These are phyloP conservation scores for Trapa bicornis DNA, from an alignment of 345 rosid genomes.

Conservation along the genomic window DNA sequence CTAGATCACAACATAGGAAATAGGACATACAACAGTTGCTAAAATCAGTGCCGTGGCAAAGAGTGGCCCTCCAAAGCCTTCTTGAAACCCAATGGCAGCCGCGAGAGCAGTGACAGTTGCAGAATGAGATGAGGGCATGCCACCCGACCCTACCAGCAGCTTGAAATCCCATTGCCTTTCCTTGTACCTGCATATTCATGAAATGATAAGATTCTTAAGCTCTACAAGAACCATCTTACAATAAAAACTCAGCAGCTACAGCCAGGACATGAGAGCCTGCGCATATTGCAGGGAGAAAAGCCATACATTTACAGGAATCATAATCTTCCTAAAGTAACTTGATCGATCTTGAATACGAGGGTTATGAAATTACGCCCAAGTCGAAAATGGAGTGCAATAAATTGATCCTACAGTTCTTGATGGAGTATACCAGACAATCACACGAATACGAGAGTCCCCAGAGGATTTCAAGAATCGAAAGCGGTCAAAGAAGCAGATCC, in stretches of 20 bases:
- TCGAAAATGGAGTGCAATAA: neutral
- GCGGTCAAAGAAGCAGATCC: constrained; percentile 1
- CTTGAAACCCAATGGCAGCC: constrained; percentile 66
- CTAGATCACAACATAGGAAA: neutral
- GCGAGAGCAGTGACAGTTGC: constrained; percentile 78
- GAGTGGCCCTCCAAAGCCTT: constrained; percentile 67
- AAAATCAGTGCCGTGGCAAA: constrained; percentile 62
- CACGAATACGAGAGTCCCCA: neutral
- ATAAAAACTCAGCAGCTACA: neutral
- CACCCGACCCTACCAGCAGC: constrained; percentile 85
- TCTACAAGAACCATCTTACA: neutral
- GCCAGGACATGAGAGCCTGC: neutral
- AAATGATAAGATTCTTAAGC: constrained; percentile 31
- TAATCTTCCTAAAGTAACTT: neutral
- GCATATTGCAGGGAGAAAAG: neutral
- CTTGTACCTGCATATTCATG: constrained; percentile 55
- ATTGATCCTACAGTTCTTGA: neutral
- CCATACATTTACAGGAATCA: neutral
- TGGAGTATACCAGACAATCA: neutral
- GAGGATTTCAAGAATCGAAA: neutral
- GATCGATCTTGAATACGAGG: neutral
- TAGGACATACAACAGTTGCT: constrained; percentile 54
- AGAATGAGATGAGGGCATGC: constrained; percentile 96
- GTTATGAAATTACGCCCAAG: neutral
- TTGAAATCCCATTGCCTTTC: constrained; percentile 78